These are phyloP conservation scores for Dothistroma pini DNA, from an alignment of 2,329 filamentous ascomycete species.

Conservation along the genomic window DNA sequence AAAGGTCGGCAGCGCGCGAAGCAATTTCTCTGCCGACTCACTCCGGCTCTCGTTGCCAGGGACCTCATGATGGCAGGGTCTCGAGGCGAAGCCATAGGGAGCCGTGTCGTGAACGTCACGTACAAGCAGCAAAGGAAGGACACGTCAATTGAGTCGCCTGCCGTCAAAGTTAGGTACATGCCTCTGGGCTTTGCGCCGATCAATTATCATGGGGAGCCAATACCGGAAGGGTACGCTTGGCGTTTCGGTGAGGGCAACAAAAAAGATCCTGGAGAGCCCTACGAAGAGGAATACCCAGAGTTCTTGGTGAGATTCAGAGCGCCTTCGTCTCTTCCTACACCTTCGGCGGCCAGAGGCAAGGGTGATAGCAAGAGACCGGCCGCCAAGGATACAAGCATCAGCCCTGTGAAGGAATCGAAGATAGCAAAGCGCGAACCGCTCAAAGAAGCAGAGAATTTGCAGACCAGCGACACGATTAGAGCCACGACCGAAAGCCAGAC, in stretches of 20 bases:
- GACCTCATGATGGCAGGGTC: neutral
- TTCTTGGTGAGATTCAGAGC: constrained; percentile 1
- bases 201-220: constrained; percentile 2
- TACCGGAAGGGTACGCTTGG: neutral
- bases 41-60: neutral
- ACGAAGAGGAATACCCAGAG: neutral
- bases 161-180: neutral
- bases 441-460: neutral
- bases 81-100: neutral
- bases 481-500: neutral
- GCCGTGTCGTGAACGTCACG: neutral
- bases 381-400: neutral
- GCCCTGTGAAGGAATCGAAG: neutral
- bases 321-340: neutral
- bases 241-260: neutral
- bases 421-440: neutral
- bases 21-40: constrained; percentile 1
- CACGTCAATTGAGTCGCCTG: neutral
- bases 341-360: neutral
- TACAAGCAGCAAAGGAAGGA: neutral
- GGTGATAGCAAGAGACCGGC: neutral
- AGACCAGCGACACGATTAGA: neutral
- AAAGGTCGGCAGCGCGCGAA: neutral
- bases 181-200: constrained; percentile 2
- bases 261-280: constrained; percentile 1